Conservation (phyloP, 2,329 filamentous ascomycete species). For the Lasiodiplodia citricola region DNA sequence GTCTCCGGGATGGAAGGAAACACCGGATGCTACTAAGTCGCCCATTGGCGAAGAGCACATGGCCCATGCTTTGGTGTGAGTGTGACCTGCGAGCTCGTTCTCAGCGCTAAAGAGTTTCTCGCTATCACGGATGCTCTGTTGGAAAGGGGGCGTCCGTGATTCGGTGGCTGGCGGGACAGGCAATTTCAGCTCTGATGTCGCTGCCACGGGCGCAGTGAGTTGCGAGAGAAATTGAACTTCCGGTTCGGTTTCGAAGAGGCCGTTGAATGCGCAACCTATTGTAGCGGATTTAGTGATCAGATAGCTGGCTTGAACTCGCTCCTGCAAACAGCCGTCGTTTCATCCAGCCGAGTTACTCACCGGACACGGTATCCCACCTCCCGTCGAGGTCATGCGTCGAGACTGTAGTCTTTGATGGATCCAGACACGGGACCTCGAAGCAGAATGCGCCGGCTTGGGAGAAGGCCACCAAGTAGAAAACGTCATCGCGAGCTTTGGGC, state of each 20-base stretch:
- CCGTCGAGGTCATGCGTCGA: conserved; percentile 43
- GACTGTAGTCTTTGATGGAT: conserved; percentile 34
- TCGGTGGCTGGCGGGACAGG: conserved; percentile 30
- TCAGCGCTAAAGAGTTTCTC: conserved; percentile 54
- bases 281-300: conserved; percentile 8
- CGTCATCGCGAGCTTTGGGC: conserved; percentile 13
- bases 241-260: conserved; percentile 25
- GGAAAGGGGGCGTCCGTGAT: conserved; percentile 42
- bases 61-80: conserved; percentile 60
- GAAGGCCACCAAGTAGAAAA: conserved; percentile 41
- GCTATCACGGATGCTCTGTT: conserved; percentile 44
- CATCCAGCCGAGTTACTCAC: conserved; percentile 28
- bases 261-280: conserved; percentile 39
- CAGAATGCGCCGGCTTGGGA: conserved; percentile 36
- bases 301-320: background rate
- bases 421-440: conserved; percentile 33
- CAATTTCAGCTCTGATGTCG: conserved; percentile 38
- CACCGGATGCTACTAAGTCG: conserved; percentile 55
- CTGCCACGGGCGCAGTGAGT: conserved; percentile 40
- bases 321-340: background rate
- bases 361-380: conserved; percentile 50
- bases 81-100: conserved; percentile 56
- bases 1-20: conserved; percentile 61
- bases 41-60: conserved; percentile 54
- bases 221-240: conserved; percentile 46